Conservation (phyloP, 2,329 filamentous ascomycete genomes). For the Alternaria solani region DNA sequence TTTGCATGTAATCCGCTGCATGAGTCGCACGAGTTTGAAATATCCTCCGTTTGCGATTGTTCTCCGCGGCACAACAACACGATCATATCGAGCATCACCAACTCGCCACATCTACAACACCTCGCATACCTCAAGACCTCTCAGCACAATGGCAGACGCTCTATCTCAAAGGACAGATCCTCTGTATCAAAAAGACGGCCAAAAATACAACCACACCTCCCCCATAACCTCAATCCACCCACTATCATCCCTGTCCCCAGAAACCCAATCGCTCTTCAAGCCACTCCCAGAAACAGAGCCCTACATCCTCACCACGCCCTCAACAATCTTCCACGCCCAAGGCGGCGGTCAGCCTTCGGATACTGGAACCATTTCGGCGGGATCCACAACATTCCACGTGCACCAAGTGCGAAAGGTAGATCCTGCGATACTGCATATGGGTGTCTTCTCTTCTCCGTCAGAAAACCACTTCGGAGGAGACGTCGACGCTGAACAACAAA, state of each 20-base stretch:
- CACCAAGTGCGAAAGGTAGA: constrained; percentile 63
- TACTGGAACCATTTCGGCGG: constrained; percentile 62
- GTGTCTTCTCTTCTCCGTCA: constrained; percentile 56
- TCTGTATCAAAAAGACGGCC: constrained; percentile 53
- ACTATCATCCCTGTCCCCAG: constrained; percentile 60
- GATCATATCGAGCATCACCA: neutral
- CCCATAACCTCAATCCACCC: constrained; percentile 59
- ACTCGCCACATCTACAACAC: neutral
- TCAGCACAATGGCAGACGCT: neutral
- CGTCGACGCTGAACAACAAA: constrained; percentile 27
- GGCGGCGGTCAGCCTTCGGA: constrained; percentile 79
- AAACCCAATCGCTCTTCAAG: constrained; percentile 67
- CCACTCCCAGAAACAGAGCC: constrained; percentile 57
- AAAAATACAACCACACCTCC: constrained; percentile 55
- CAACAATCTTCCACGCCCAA: constrained; percentile 79
- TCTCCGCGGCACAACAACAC: neutral
- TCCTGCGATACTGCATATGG: constrained; percentile 71
- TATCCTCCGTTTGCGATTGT: neutral
- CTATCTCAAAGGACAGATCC: constrained; percentile 29
- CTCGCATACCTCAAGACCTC: neutral
- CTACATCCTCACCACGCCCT: constrained; percentile 66
- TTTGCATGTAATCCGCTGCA: neutral
- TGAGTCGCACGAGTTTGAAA: neutral
- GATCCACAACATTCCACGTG: constrained; percentile 60
- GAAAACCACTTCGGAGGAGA: neutral